These are phyloP conservation scores for Ustilago curta DNA, from an alignment of 1,284 basidiomycete genomes.

Conservation along the genomic window DNA sequence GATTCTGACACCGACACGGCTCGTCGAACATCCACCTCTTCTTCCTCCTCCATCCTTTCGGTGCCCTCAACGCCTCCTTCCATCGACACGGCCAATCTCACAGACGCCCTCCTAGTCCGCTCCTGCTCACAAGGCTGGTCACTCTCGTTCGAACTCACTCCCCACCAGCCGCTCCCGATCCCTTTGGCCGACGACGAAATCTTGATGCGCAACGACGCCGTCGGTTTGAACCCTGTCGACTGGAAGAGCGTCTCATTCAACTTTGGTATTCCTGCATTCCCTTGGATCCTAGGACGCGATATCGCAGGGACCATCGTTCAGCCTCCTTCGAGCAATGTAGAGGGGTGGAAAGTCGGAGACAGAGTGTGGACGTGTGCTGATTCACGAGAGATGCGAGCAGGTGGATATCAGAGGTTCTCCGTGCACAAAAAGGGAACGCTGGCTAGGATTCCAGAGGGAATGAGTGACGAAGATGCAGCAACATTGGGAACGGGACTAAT, in stretches of 20 bases:
- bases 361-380: conserved; percentile 67
- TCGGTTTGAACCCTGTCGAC: conserved; percentile 63
- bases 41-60: conserved; percentile 26
- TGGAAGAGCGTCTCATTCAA: conserved; percentile 57
- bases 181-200: conserved; percentile 31
- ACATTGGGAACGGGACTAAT: conserved; percentile 65
- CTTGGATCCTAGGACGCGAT: conserved; percentile 72
- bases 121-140: conserved; percentile 59
- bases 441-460: conserved; percentile 29
- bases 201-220: conserved; percentile 46
- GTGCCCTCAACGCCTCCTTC: conserved; percentile 5
- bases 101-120: conserved; percentile 51
- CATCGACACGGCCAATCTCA: background rate
- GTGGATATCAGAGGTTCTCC: conserved; percentile 55
- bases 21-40: conserved; percentile 18
- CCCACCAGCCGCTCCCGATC: conserved; percentile 29
- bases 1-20: conserved; percentile 2
- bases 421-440: conserved; percentile 48
- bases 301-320: conserved; percentile 71
- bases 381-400: conserved; percentile 50
- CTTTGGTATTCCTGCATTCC: conserved; percentile 59
- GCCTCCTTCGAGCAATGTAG: conserved; percentile 70
- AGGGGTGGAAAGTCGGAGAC: conserved; percentile 71
- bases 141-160: conserved; percentile 57
- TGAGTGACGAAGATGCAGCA: conserved; percentile 52